A percentile compares a stretch with the other conserved stretches of the same genome.
Conservation (phyloP, 2,329 filamentous ascomycete genomes). For the Colletotrichum cordylinicola region DNA sequence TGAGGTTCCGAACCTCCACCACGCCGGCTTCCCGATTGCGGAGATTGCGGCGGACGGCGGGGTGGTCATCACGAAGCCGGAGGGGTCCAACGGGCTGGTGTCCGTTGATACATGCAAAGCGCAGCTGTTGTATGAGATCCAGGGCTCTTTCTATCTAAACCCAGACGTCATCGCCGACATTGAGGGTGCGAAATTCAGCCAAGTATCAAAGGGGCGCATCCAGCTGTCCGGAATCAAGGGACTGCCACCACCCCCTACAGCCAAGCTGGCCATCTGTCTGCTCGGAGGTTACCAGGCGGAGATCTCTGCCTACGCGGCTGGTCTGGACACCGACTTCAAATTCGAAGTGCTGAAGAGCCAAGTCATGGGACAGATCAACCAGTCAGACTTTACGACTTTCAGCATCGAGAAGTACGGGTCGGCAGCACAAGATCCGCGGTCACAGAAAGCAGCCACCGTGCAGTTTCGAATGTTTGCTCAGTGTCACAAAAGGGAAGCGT, state of each 20-base stretch:
- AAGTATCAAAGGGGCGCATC: conserved; percentile 40
- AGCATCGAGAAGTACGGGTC: conserved; percentile 35
- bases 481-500: conserved; percentile 27
- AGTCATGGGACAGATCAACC: conserved; percentile 27
- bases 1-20: conserved; percentile 35
- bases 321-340: conserved; percentile 31
- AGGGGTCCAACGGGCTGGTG: conserved; percentile 40
- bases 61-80: conserved; percentile 39
- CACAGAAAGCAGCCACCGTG: conserved; percentile 43
- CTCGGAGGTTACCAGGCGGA: conserved; percentile 43
- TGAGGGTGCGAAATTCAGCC: conserved; percentile 36
- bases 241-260: conserved; percentile 41
- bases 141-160: conserved; percentile 53
- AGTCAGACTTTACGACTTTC: conserved; percentile 29
- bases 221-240: conserved; percentile 41
- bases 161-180: conserved; percentile 52
- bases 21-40: conserved; percentile 43
- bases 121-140: conserved; percentile 56
- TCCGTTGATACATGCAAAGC: conserved; percentile 43
- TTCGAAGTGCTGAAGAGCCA: conserved; percentile 30
- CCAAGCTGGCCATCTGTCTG: conserved; percentile 44
- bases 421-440: conserved; percentile 25
- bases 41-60: conserved; percentile 38
- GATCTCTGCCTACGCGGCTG: conserved; percentile 27
- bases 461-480: conserved; percentile 47